Base-by-base conservation (phyloP, 106 monocot genomes). In the Phalaenopsis equestris region DNA sequence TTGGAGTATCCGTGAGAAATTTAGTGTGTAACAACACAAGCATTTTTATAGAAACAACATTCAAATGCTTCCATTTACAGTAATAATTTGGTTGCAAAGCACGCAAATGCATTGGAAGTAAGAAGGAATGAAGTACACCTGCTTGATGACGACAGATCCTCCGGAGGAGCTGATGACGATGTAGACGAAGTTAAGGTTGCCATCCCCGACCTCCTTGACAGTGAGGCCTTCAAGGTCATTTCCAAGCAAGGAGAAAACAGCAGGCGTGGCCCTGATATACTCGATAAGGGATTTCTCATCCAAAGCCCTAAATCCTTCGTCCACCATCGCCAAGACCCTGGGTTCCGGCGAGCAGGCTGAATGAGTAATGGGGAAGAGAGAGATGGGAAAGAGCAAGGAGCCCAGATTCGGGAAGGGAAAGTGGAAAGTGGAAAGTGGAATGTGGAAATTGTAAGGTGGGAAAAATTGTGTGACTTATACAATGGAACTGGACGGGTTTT, bases 111-210 rank as follows among this genome's bases (percentile, higher is more conserved):
- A 12, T 37, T 14, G 70, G 37, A 30, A 30, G 30, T 30, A 30
- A 30, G 30, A 30, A 30, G 30, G 30, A 30, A 30, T 30, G 30
- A 39, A 65, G 64, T 10, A 8, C 17, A 87, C 98, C 92, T 99
- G 98, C 82, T 99, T 99, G 83, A 93, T 80, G 75, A 99, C 98
- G 55, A 99, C n/a, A 55, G 98, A 94, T 21, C 95, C 92, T 56
- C 98, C 98, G 75, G 78, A 70, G 41, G 87, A 81, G 74, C 82
- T 85, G 83, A 79, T 19, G 78, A 98, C 92, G 84, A 98, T 94
- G 86, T 98, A 98, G 81, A 98, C 98, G 86, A 94, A 98, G 81
- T 98, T 98, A 80, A 98, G 94, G 68, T 98, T 98, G 30, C 98
- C 98, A 76, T 98, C 98, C 46, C 98, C 98, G 79, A 98, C 94